phyloP scores from a whole-genome alignment of 495 filamentous ascomycete genomes.

The Margaritispora aquatica region DNA sequence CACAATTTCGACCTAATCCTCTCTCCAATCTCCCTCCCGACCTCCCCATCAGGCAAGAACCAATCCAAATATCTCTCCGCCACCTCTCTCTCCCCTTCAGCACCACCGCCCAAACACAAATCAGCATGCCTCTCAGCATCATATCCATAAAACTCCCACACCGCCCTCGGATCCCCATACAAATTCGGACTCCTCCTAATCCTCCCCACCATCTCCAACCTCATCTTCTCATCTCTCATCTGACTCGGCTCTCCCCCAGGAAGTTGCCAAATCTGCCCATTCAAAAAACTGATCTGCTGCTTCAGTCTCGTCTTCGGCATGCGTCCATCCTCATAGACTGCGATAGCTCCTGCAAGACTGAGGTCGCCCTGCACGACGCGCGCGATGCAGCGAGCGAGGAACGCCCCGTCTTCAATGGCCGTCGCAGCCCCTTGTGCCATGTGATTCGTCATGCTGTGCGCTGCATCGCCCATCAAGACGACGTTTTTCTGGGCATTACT shows the following conservation, averaged over 20 bases:
- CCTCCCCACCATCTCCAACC: constrained; percentile 19
- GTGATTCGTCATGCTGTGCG: constrained; percentile 45
- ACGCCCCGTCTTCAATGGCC: constrained; percentile 33
- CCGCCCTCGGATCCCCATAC: constrained; percentile 38
- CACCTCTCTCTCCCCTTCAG: constrained; percentile 15
- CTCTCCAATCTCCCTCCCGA: not conserved
- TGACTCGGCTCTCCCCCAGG: constrained; percentile 35
- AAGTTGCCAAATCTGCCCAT: constrained; percentile 38
- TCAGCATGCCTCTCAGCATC: constrained; percentile 31
- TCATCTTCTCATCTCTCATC: constrained; percentile 38
- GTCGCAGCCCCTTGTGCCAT: constrained; percentile 44
- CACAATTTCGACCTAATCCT: constrained; percentile 2
- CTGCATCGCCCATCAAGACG: constrained; percentile 41
- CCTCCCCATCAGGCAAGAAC: constrained; percentile 22
- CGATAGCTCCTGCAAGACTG: constrained; percentile 10
- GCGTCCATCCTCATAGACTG: constrained; percentile 19
- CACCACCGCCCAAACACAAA: not conserved
- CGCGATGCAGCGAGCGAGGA: constrained; percentile 22
- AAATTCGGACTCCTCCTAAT: constrained; percentile 37
- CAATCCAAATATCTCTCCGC: constrained; percentile 28
- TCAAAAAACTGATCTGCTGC: constrained; percentile 26
- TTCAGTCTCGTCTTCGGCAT: constrained; percentile 22
- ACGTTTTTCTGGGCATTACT: constrained; percentile 23
- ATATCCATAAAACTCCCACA: constrained; percentile 39
- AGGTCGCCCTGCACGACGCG: not conserved